A percentile compares a stretch with the other conserved stretches of the same genome.
These are phyloP conservation scores for Eucalyptus cloeziana DNA, from an alignment of 345 rosid genomes.

Conservation along the genomic window DNA sequence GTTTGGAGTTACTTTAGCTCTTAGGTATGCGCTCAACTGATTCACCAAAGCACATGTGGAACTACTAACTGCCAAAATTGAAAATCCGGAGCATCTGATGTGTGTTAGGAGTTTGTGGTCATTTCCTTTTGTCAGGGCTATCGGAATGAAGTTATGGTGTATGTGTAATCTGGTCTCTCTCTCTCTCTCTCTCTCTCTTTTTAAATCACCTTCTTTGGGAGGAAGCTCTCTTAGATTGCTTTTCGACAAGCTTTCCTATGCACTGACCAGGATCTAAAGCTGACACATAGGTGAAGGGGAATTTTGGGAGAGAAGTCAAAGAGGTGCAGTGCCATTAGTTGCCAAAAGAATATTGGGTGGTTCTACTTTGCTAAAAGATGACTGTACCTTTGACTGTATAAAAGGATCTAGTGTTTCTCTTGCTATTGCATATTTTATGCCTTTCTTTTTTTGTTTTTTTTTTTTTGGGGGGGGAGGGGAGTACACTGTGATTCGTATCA, in stretches of 20 bases:
- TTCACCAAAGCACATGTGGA: background rate
- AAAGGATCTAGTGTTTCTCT: background rate
- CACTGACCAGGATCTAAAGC: background rate
- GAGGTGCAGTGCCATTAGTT: background rate
- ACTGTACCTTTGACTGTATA: background rate
- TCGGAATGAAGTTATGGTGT: background rate
- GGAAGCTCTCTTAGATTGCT: background rate
- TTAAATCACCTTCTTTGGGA: background rate
- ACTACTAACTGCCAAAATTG: background rate
- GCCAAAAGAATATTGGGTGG: background rate
- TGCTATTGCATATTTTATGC: background rate
- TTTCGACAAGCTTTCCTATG: background rate
- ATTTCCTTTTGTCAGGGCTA: background rate
- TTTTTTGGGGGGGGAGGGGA: rapidly evolving
- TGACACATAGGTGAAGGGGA: background rate
- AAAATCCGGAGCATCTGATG: background rate
- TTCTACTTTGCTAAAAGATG: background rate
- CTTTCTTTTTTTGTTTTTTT: rapidly evolving
- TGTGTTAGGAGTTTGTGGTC: background rate
- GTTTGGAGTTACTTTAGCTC: background rate
- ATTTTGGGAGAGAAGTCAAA: background rate
- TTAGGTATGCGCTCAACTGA: background rate
- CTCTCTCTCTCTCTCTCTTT: too few relatives aligned
- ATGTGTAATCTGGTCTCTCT: background rate
- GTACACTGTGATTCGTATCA: background rate